Conservation (phyloP, 441 rosid species). For the Eruca vesicaria region DNA sequence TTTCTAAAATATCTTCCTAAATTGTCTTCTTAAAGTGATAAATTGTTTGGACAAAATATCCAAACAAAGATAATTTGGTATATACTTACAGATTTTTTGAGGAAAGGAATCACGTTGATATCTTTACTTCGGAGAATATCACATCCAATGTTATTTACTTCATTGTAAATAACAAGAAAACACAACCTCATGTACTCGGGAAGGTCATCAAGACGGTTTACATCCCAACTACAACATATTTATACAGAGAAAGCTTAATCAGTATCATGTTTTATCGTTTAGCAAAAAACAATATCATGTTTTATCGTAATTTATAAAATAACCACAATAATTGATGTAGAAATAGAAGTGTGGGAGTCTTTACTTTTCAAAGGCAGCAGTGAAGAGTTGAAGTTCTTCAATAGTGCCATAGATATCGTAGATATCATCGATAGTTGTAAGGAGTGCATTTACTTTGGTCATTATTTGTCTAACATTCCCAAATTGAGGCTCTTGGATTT, state of each 20-base stretch:
- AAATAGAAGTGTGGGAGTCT: background rate
- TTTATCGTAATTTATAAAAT: background rate
- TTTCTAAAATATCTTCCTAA: background rate
- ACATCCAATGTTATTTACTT: constrained; percentile 26
- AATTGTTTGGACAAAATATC: background rate
- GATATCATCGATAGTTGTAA: constrained; percentile 36
- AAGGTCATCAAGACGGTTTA: constrained; percentile 29
- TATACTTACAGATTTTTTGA: constrained; percentile 31
- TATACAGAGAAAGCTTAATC: background rate
- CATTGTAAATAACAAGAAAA: constrained; percentile 31
- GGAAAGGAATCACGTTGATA: constrained; percentile 22
- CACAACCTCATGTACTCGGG: constrained; percentile 41
- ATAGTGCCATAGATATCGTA: constrained; percentile 42
- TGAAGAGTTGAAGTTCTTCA: constrained; percentile 43
- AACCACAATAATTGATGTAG: background rate
- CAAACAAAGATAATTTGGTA: background rate
- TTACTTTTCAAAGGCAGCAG: constrained; percentile 30
- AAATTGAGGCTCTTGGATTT: constrained; percentile 19
- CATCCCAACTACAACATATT: constrained; percentile 30
- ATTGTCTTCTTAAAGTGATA: background rate
- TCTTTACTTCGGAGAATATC: constrained; percentile 14
- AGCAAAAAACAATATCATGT: no score
- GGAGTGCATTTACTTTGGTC: constrained; percentile 15
- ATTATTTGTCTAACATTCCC: constrained; percentile 1
- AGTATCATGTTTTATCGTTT: background rate